These are phyloP conservation scores for Sistotremastrum niveocremeum DNA, from an alignment of 768 basidiomycete genomes.

Conservation along the genomic window DNA sequence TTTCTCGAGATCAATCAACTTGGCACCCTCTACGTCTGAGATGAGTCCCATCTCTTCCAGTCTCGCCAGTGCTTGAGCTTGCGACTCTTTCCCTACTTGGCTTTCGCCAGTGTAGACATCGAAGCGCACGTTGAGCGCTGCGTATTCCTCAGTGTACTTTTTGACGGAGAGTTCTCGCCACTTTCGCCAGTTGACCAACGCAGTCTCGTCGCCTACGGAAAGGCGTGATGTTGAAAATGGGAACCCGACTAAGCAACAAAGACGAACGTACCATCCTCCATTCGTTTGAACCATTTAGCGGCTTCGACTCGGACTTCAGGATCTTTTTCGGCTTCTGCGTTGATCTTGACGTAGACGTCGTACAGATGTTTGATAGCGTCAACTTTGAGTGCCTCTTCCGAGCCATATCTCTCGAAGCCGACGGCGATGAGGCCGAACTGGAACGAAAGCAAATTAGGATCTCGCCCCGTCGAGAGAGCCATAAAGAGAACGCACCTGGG, in stretches of 20 bases:
- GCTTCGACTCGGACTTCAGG: constrained; percentile 63
- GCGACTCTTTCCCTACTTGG: constrained; percentile 57
- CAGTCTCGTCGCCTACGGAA: constrained; percentile 49
- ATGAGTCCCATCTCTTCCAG: constrained; percentile 65
- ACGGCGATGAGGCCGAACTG: constrained; percentile 81
- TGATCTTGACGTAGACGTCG: constrained; percentile 90
- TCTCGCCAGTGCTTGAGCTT: constrained; percentile 54
- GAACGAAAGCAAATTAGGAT: neutral
- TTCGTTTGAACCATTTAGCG: constrained; percentile 81
- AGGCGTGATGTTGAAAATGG: neutral
- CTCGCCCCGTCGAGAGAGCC: neutral
- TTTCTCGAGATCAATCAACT: constrained; percentile 76
- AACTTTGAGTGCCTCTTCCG: constrained; percentile 63
- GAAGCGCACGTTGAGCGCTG: constrained; percentile 77
- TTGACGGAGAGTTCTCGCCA: constrained; percentile 88
- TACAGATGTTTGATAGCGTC: constrained; percentile 94
- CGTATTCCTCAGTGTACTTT: constrained; percentile 83
- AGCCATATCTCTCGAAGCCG: constrained; percentile 88
- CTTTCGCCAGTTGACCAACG: constrained; percentile 77
- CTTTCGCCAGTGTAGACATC: constrained; percentile 91
- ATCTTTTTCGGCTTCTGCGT: constrained; percentile 65
- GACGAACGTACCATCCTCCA: constrained; percentile 57
- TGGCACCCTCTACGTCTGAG: constrained; percentile 65
- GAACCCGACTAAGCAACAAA: neutral
- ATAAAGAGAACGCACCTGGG: constrained; percentile 50